A percentile compares a stretch with the other conserved stretches of the same genome.
Conservation (phyloP, 352 stramenopile species). For the Phytophthora macrochlamydospora region DNA sequence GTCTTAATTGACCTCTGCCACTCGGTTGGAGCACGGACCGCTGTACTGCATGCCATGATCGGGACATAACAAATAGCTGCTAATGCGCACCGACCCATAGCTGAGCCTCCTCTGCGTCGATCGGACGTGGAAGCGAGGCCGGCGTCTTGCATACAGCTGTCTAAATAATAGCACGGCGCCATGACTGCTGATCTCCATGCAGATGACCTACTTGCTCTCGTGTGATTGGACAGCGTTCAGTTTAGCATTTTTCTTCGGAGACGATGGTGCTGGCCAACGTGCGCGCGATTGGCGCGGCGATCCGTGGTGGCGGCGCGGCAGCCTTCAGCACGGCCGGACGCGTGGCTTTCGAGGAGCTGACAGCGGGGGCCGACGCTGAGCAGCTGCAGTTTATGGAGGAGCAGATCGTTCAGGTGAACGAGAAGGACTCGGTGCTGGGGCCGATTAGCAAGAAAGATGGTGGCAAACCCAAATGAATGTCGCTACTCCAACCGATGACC, state of each 20-base stretch:
- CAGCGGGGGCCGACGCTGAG: slow-evolving; percentile 66
- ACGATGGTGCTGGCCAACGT: slow-evolving; percentile 29
- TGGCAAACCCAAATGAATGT: slow-evolving; percentile 6
- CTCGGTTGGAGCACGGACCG: not conserved
- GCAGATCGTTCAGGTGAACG: slow-evolving; percentile 89
- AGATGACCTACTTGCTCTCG: no score
- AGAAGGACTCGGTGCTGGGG: slow-evolving; percentile 79
- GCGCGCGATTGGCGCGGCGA: slow-evolving; percentile 15
- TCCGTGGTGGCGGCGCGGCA: slow-evolving; percentile 9
- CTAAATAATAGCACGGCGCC: slow-evolving; percentile 32
- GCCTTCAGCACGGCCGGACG: slow-evolving; percentile 28
- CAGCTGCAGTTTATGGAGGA: slow-evolving; percentile 93
- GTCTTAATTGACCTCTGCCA: no score
- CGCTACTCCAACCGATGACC: not conserved
- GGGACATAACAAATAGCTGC: not conserved
- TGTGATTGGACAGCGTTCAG: no score
- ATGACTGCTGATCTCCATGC: no score
- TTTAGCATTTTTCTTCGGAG: not conserved
- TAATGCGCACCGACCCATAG: slow-evolving; percentile 20
- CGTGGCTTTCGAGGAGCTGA: slow-evolving; percentile 67
- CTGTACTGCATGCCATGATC: not conserved
- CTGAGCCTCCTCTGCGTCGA: slow-evolving; percentile 24
- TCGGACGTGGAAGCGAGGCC: slow-evolving; percentile 16
- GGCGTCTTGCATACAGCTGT: slow-evolving; percentile 26
- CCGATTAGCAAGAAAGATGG: slow-evolving; percentile 89